phyloP scores from a whole-genome alignment of 257 asterid genomes.

The Gentiana dahurica region DNA sequence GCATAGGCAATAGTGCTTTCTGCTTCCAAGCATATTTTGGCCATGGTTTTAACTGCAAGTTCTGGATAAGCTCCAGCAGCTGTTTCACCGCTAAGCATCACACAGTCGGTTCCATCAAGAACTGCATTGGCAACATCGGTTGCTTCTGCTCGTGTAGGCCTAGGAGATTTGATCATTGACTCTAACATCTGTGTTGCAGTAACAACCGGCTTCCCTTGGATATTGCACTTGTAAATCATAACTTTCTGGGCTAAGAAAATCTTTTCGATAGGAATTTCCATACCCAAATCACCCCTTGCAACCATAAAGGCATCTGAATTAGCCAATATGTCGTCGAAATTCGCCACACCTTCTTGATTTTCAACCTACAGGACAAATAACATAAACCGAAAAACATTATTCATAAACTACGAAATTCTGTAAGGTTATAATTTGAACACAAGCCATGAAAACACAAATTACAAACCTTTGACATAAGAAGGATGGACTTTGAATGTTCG shows the following conservation, averaged over 20 bases:
- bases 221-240: constrained; percentile 80
- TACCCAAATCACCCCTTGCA: constrained; percentile 83
- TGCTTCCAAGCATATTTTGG: constrained; percentile 75
- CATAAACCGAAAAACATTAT: not conserved
- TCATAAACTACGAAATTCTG: too few relatives aligned
- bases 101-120: constrained; percentile 87
- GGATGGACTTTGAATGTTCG: constrained; percentile 17
- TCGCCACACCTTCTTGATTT: constrained; percentile 92
- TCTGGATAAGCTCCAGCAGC: constrained; percentile 97
- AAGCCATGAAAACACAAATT: not conserved
- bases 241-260: constrained; percentile 85
- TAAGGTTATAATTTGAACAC: too few relatives aligned
- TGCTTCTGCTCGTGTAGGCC: constrained; percentile 93
- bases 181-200: constrained; percentile 94
- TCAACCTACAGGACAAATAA: constrained; percentile 39
- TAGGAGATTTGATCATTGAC: constrained; percentile 85
- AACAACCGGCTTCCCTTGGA: constrained; percentile 88
- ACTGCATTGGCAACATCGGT: constrained; percentile 90
- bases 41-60: constrained; percentile 80
- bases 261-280: constrained; percentile 90
- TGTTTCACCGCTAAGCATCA: constrained; percentile 91
- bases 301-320: constrained; percentile 92
- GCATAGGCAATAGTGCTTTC: constrained; percentile 67
- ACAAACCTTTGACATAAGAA: constrained; percentile 38
- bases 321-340: constrained; percentile 71